Base-by-base conservation (phyloP, 495 filamentous ascomycete species). In the Amphirosellinia nigrospora region DNA sequence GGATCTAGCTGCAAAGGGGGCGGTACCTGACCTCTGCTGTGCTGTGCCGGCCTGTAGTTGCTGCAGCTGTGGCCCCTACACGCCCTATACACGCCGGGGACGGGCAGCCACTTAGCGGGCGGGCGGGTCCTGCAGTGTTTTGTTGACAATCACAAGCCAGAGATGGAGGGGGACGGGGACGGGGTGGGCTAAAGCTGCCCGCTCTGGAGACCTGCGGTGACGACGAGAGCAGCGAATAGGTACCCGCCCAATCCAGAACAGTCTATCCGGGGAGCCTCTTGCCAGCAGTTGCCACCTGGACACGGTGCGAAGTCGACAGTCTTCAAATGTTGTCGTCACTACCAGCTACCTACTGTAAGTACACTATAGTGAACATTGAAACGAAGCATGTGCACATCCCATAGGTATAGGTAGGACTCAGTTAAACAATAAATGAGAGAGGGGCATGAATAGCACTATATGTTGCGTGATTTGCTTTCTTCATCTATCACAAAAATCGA, bases 61-160 rank as follows among this genome's bases (percentile, higher is more conserved):
- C 55, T 58, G 55, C 28, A 36, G 32, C 32, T 58, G 30, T 58
- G 48, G n/a, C 19, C 45, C 46, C 11, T 45, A 5, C 41, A 19
- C 41, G 41, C 16, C 10, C 43, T 53, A 23, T 15, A 53, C 50
- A 30, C 23, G 50, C 50, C 21, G 64, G 16, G 48, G 34, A n/a
- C 23, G 19, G 34, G 64, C 46, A 10, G 46, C 21, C 23, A 32
- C 34, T 61, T 38, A 28, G 56, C 56, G 48, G 70, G 76, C 65
- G 48, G 70, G 76, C 65, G 72, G 76, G 76, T 73, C 72, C 66
- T 53, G 72, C 68, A 73, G 69, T 68, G 48, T 71, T 78, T 79
- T 77, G 75, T 79, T 79, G 77, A 79, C 75, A 75, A 75, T 77
- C 73, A 76, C 75, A 73, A 71, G 55, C 15, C 55, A 58, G 53